Base-by-base conservation (phyloP, 495 filamentous ascomycete genomes). In the Arthonia radiata region DNA sequence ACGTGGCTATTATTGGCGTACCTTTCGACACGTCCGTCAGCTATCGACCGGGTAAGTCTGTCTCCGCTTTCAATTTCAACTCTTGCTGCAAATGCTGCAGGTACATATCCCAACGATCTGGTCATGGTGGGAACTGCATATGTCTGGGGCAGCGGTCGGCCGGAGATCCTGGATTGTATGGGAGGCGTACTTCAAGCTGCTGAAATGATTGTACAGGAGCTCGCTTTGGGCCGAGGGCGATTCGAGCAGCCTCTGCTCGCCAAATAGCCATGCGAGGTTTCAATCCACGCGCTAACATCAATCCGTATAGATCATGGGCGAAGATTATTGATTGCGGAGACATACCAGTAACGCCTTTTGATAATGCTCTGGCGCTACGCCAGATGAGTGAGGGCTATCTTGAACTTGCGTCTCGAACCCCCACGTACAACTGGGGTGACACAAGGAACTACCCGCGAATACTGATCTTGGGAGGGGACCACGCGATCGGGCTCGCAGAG, bases 1-100 rank as follows among this genome's bases (percentile, higher is more conserved):
- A 89, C 42, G 80, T 89, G 34, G 78, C 57, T 17, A 63, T 89
- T 26, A 63, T 89, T 26, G 78, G 78, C 1, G 76, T 65, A 1
- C 78, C 78, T 0, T 89, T 89, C 39, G 78, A 89, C 43, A 83
- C 77, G 1, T 73, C 77, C 11, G 70, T 76, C 11, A 67, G 53
- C 35, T 83, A 83, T 49, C 53, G 78, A 35, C 78, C 78, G 27
- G 72, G 72, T 67, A 44, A 23, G 50, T 25, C 15, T 28, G 17
- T 7, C 12, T 32, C 15, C 10, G 19, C 28, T 7, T 24, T 10
- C 21, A 18, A n/a, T 13, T 21, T 19, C 16, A 9, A 9, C 5
- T 48, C 26, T 46, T 52, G 18, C 45, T 48, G 3, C 52, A 8
- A 21, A 30, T 19, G 27, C 5, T 14, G 13, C 16, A 36, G 27